Base-by-base conservation (phyloP, 1,284 basidiomycete species). In the Ceratobasidium sp. region DNA sequence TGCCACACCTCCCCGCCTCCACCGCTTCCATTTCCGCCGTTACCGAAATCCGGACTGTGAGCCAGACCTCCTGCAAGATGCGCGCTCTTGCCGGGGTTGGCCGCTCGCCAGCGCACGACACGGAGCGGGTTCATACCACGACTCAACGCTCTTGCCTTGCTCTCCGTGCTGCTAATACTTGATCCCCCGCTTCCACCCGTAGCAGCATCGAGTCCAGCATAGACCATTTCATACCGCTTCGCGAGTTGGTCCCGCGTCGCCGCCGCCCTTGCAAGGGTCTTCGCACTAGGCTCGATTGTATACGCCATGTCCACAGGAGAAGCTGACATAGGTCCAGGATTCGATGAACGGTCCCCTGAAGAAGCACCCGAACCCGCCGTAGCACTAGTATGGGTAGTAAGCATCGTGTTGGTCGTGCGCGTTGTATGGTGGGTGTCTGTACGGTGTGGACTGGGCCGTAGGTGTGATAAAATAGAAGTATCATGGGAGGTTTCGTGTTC, bases 181-280 rank as follows among this genome's bases (percentile, higher is more conserved):
- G 62, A 64, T 17, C 62, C 50, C 9, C 36, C 41, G 19, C 66
- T 71, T 27, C 44, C 54, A 1, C 27, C 51, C 14, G 27, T 33
- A 50, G 29, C 41, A 14, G 47, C 47, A 5, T 48, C 62, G 22
- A 72, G 33, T 9, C 69, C 50, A 29, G 57, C 57, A 24, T 72
- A 72, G 1, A 72, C 27, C 31, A 72, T 60, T 31, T 31, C 57
- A 44, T 72, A 72, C 8, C 69, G 69, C 27, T 62, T 72, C 8
- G 69, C 56, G 2, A 72, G 47, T 47, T 72, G 69, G 31, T 72
- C 69, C 45, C 57, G 69, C 4, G 69, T 62, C 45, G 69, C 69
- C 1, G 69, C 69, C 6, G 69, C 69, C 22, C 69, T 29, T 7
- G 69, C 69, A 24, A 72, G 29, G 19, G 69, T 72, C 69, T 72